These are phyloP conservation scores for Cystofilobasidium macerans DNA, from an alignment of 768 basidiomycete species.

Conservation along the genomic window DNA sequence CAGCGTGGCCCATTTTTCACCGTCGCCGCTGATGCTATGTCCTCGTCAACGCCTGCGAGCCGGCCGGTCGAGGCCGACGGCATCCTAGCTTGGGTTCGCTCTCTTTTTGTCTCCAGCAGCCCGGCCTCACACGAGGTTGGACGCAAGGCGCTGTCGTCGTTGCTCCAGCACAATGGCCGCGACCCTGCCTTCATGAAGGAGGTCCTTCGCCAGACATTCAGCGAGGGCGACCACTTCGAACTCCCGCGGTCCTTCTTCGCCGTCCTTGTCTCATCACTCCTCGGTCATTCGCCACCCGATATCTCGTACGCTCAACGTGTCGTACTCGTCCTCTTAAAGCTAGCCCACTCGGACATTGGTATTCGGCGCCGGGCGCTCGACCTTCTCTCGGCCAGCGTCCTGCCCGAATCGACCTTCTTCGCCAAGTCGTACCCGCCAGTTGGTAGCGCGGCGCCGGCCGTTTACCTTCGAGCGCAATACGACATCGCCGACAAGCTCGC, in stretches of 20 bases:
- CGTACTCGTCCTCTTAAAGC: constrained; percentile 70
- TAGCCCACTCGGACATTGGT: constrained; percentile 56
- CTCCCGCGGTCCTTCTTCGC: constrained; percentile 54
- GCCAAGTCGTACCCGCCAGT: constrained; percentile 61
- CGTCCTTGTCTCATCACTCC: constrained; percentile 59
- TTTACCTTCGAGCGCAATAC: constrained; percentile 70
- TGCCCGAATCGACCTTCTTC: constrained; percentile 55
- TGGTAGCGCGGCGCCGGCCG: constrained; percentile 58
- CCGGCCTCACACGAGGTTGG: constrained; percentile 18
- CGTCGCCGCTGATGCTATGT: constrained; percentile 27
- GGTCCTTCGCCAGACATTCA: constrained; percentile 57
- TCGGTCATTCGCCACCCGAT: constrained; percentile 44
- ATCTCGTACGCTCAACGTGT: constrained; percentile 64
- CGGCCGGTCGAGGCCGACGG: constrained; percentile 32
- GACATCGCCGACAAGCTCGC: constrained; percentile 68
- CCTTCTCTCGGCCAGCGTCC: constrained; percentile 61
- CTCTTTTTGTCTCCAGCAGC: constrained; percentile 34
- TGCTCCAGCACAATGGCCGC: constrained; percentile 51
- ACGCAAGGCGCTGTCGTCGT: constrained; percentile 56
- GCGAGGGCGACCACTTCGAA: constrained; percentile 38
- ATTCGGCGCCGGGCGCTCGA: constrained; percentile 68
- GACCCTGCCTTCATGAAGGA: constrained; percentile 54
- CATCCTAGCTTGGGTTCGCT: constrained; percentile 36
- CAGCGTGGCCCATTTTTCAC: constrained; percentile 70
- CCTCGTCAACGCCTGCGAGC: constrained; percentile 27